phyloP scores from a whole-genome alignment of 2,329 filamentous ascomycete species.

The Amesomyces nigricolor region DNA sequence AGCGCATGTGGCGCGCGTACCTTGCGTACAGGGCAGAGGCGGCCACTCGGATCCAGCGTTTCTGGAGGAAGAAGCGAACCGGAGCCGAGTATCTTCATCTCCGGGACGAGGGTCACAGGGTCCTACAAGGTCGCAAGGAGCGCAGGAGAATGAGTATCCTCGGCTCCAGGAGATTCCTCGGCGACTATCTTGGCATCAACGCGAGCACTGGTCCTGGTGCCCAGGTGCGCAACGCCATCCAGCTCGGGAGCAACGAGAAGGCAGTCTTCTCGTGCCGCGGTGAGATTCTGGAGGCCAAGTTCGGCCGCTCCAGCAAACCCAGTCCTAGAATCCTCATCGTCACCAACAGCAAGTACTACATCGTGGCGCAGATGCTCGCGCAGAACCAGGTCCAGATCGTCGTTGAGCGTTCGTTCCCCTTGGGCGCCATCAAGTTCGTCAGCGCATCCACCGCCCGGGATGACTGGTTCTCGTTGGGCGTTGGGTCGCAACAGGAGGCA shows the following conservation, averaged over 20 bases:
- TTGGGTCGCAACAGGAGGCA: slow-evolving; percentile 84
- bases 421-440: slow-evolving; percentile 85
- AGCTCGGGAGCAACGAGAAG: slow-evolving; percentile 65
- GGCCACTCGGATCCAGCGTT: slow-evolving; percentile 86
- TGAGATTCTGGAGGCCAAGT: slow-evolving; percentile 86
- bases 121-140: slow-evolving; percentile 83
- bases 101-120: slow-evolving; percentile 77
- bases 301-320: slow-evolving; percentile 91
- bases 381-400: slow-evolving; percentile 77
- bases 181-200: slow-evolving; percentile 88
- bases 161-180: slow-evolving; percentile 85
- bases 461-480: slow-evolving; percentile 92
- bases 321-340: slow-evolving; percentile 80
- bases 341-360: slow-evolving; percentile 80
- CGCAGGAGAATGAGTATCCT: slow-evolving; percentile 84
- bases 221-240: slow-evolving; percentile 69
- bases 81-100: slow-evolving; percentile 85
- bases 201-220: slow-evolving; percentile 74
- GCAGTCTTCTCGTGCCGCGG: slow-evolving; percentile 86
- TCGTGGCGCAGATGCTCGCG: slow-evolving; percentile 76
- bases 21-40: slow-evolving; percentile 88
- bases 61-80: slow-evolving; percentile 90
- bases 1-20: slow-evolving; percentile 95
- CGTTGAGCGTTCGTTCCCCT: slow-evolving; percentile 72
- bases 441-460: slow-evolving; percentile 76